phyloP scores from a whole-genome alignment of 768 basidiomycete species.

The Pulveroboletus sp. region DNA sequence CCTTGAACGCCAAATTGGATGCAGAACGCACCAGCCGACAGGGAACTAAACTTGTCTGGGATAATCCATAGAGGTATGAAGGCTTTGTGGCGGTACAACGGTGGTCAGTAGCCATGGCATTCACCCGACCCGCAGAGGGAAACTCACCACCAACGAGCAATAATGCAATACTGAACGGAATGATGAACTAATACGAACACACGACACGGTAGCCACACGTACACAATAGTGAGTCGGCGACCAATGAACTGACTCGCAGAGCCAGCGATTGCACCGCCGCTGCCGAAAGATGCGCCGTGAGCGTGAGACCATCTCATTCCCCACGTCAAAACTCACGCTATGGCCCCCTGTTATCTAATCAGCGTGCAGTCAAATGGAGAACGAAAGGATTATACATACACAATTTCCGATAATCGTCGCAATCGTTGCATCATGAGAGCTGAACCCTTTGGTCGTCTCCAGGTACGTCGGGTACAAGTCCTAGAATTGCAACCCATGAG shows the following conservation, averaged over 20 bases:
- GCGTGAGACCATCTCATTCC: constrained; percentile 1
- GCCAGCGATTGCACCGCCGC: constrained; percentile 68
- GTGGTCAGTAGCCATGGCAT: background rate
- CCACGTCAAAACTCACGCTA: constrained; percentile 34
- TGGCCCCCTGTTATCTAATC: constrained; percentile 35
- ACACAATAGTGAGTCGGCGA: constrained; percentile 71
- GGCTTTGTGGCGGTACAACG: constrained; percentile 11
- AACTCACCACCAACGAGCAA: constrained; percentile 29
- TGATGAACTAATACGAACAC: background rate
- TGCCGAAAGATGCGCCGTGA: constrained; percentile 10
- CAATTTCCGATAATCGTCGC: constrained; percentile 83
- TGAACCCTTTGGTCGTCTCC: constrained; percentile 56
- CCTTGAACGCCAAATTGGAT: constrained; percentile 87
- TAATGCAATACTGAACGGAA: constrained; percentile 16
- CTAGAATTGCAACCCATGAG: constrained; percentile 23
- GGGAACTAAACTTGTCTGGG: constrained; percentile 57
- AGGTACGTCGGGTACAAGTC: constrained; percentile 80
- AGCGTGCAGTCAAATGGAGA: background rate
- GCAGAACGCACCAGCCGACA: constrained; percentile 82
- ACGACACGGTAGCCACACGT: background rate
- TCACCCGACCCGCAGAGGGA: constrained; percentile 33
- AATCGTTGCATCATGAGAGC: constrained; percentile 52
- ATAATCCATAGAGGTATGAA: constrained; percentile 84
- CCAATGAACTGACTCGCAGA: constrained; percentile 71
- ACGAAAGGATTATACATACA: constrained; percentile 30